Conservation (phyloP, 75 land plant species). For the Larix kaempferi region DNA sequence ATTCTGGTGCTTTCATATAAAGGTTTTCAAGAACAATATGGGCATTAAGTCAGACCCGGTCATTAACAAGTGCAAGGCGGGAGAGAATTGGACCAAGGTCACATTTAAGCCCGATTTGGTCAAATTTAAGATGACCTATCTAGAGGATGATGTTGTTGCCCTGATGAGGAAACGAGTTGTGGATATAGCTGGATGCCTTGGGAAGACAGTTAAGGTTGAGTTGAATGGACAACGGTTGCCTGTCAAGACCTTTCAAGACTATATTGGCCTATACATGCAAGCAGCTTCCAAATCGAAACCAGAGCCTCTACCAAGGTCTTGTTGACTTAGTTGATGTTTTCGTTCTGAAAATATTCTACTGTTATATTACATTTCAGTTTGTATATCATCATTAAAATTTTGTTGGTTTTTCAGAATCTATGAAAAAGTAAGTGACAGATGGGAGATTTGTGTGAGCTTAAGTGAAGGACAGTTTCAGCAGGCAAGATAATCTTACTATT, state of each 20-base stretch:
- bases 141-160: constrained; percentile 91
- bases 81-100: constrained; percentile 96
- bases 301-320: constrained; percentile 66
- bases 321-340: too few species aligned
- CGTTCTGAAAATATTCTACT: too few species aligned
- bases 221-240: constrained; percentile 78
- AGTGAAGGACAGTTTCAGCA: constrained; percentile 99
- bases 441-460: constrained; percentile 84
- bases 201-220: constrained; percentile 86
- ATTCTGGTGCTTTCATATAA: background rate
- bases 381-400: background rate
- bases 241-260: constrained; percentile 75
- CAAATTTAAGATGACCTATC: constrained; percentile 85
- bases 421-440: constrained; percentile 79
- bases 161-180: constrained; percentile 94
- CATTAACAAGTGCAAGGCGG: constrained; percentile 70
- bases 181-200: constrained; percentile 92
- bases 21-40: constrained; percentile 96
- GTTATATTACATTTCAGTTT: too few species aligned
- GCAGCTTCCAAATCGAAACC: constrained; percentile 38
- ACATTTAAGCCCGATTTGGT: constrained; percentile 94
- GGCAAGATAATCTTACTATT: constrained; percentile 31
- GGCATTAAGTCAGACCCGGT: constrained; percentile 69
- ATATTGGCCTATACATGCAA: constrained; percentile 70
- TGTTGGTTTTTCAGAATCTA: constrained; percentile 38